Conservation (phyloP, 192 early-diverging fungal genomes). For the Lunasporangiospora selenospora region DNA sequence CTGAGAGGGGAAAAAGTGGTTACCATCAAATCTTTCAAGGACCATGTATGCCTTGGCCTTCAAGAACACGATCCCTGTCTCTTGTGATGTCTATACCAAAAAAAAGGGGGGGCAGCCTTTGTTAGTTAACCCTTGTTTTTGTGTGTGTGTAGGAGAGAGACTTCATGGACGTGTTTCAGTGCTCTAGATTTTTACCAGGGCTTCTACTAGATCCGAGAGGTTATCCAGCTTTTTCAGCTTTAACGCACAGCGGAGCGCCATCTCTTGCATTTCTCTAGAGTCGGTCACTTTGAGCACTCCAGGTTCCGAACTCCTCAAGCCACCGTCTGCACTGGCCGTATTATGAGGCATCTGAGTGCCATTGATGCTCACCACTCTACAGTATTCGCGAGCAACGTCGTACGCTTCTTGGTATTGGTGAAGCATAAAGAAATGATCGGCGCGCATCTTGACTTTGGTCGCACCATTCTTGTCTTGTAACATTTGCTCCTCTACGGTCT, state of each 20-base stretch:
- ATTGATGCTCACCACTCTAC: slow-evolving; percentile 11
- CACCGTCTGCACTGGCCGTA: slow-evolving; percentile 1
- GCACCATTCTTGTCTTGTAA: slow-evolving; percentile 35
- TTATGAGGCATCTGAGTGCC: neutral
- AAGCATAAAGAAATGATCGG: slow-evolving; percentile 41
- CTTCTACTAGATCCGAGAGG: slow-evolving; percentile 16
- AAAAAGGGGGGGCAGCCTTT: too few relatives aligned
- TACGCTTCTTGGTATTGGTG: slow-evolving; percentile 33
- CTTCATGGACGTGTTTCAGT: neutral
- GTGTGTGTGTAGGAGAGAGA: neutral
- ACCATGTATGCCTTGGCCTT: slow-evolving; percentile 29
- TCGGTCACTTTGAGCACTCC: slow-evolving; percentile 34
- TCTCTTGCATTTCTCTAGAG: slow-evolving; percentile 44
- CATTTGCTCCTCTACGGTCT: slow-evolving; percentile 15
- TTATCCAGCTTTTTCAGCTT: slow-evolving; percentile 10
- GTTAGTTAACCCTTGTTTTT: too few relatives aligned
- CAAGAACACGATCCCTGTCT: slow-evolving; percentile 26
- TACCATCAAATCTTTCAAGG: slow-evolving; percentile 31
- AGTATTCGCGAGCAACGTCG: slow-evolving; percentile 27
- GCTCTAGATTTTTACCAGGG: slow-evolving; percentile 2
- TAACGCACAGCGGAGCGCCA: slow-evolving; percentile 27
- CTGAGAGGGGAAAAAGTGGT: too few relatives aligned
- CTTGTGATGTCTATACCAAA: slow-evolving; percentile 10
- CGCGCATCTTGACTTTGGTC: slow-evolving; percentile 39
- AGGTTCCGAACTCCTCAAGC: neutral